phyloP scores from a whole-genome alignment of 2,329 filamentous ascomycete species.

The Ilyonectria robusta region DNA sequence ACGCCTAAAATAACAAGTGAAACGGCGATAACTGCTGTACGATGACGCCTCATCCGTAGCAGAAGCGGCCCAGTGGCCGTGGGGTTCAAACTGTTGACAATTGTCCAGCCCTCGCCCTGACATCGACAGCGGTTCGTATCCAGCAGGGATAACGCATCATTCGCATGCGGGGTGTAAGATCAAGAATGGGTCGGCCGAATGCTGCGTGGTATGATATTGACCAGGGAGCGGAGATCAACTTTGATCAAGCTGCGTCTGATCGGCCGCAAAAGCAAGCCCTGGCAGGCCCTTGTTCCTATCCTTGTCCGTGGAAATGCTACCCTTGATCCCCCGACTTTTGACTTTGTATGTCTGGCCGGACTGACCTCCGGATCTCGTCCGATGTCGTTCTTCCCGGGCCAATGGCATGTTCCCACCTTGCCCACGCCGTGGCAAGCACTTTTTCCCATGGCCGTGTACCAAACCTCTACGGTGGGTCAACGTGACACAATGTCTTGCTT shows the following conservation, averaged over 20 bases:
- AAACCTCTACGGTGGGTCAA: too few species aligned
- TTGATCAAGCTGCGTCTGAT: not conserved
- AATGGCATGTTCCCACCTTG: not conserved
- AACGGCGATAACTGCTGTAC: not conserved
- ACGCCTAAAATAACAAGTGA: slow-evolving; percentile 1
- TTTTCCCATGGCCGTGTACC: not conserved
- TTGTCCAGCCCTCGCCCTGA: not conserved
- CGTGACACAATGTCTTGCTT: too few species aligned
- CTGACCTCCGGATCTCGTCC: slow-evolving; percentile 8
- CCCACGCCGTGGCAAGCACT: too few species aligned
- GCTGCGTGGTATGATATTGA: slow-evolving; percentile 6
- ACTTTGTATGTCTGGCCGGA: not conserved
- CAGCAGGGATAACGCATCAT: not conserved
- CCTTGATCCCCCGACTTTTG: not conserved
- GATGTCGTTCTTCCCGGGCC: slow-evolving; percentile 7
- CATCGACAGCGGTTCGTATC: not conserved
- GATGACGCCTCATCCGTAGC: not conserved
- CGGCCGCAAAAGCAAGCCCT: not conserved
- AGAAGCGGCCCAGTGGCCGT: slow-evolving; percentile 3
- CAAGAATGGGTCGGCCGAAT: slow-evolving; percentile 1
- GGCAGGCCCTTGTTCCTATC: not conserved
- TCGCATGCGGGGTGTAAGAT: not conserved
- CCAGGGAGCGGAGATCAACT: not conserved
- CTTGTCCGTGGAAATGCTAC: not conserved
- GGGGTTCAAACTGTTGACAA: not conserved